Evolutionary conservation across 2,329 filamentous ascomycete species (phyloP).

Genomic region (Drechslerella coelobrocha): DNA sequence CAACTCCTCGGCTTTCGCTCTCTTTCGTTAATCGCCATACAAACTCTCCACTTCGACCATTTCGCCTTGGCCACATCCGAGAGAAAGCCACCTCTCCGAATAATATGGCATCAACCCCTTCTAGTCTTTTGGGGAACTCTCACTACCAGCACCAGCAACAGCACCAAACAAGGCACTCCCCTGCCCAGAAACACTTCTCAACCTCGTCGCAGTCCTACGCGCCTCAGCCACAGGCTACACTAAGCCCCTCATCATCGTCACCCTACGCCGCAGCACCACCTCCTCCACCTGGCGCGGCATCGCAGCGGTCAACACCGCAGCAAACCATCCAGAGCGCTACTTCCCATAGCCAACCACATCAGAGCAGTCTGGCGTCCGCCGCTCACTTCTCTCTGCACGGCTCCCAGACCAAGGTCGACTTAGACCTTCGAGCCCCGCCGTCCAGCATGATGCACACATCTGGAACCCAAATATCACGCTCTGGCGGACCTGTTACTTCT

Average conservation of each 20-base stretch:
- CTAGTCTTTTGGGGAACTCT: slow-evolving; percentile 18
- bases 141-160: slow-evolving; percentile 30
- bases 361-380: slow-evolving; percentile 57
- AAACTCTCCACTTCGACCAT: neutral
- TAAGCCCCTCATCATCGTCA: slow-evolving; percentile 61
- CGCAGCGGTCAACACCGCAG: slow-evolving; percentile 22
- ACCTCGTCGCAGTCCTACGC: slow-evolving; percentile 72
- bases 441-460: slow-evolving; percentile 73
- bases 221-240: slow-evolving; percentile 66
- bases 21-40: neutral
- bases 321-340: slow-evolving; percentile 7
- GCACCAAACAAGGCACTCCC: slow-evolving; percentile 13
- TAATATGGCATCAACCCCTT: slow-evolving; percentile 30
- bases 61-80: too few relatives aligned
- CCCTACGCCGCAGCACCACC: slow-evolving; percentile 64
- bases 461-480: slow-evolving; percentile 68
- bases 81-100: neutral
- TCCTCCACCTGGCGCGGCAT: slow-evolving; percentile 60
- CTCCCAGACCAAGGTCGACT: slow-evolving; percentile 71
- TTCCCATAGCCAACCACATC: slow-evolving; percentile 12
- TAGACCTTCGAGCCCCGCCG: slow-evolving; percentile 67
- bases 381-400: slow-evolving; percentile 78
- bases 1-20: neutral
- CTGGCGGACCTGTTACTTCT: slow-evolving; percentile 63
- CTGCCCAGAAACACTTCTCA: slow-evolving; percentile 72